Percentiles rank a stretch among this genome's conserved stretches.
Conservation (phyloP, 2,329 filamentous ascomycete genomes). For the Arthroderma sp. region DNA sequence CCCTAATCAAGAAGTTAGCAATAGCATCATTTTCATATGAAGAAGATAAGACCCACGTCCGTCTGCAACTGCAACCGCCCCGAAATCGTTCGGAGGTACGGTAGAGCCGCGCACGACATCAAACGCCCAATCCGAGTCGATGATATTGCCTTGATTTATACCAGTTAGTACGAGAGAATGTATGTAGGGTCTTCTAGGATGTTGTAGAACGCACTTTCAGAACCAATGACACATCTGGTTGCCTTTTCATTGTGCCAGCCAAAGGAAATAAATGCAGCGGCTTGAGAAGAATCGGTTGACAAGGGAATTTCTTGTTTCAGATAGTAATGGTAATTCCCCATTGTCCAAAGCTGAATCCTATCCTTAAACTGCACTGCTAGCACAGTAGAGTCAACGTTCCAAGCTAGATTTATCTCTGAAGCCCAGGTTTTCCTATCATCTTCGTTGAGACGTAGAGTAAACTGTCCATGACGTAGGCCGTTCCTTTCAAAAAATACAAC, state of each 20-base stretch:
- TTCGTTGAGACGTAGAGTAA: slow-evolving; percentile 57
- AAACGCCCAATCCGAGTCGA: slow-evolving; percentile 55
- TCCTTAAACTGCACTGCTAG: slow-evolving; percentile 66
- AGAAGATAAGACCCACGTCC: slow-evolving; percentile 40
- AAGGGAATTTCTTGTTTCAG: slow-evolving; percentile 73
- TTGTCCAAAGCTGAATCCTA: slow-evolving; percentile 86
- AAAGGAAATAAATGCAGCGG: slow-evolving; percentile 19
- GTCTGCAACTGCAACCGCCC: slow-evolving; percentile 72
- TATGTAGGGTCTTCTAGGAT: background rate
- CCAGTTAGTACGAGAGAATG: background rate
- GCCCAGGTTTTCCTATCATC: slow-evolving; percentile 44
- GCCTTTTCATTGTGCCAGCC: slow-evolving; percentile 80
- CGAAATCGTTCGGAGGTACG: slow-evolving; percentile 59
- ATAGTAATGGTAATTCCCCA: slow-evolving; percentile 96
- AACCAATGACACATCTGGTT: slow-evolving; percentile 49
- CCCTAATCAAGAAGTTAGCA: slow-evolving; percentile 24
- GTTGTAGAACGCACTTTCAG: slow-evolving; percentile 30
- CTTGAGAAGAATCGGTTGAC: slow-evolving; percentile 14
- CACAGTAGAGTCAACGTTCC: slow-evolving; percentile 88
- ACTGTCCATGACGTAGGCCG: slow-evolving; percentile 90
- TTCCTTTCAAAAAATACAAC: slow-evolving; percentile 96
- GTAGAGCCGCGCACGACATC: slow-evolving; percentile 56
- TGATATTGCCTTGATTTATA: slow-evolving; percentile 21
- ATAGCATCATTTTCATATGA: background rate
- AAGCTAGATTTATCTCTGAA: slow-evolving; percentile 54